Base-by-base conservation (phyloP, 2,329 filamentous ascomycete genomes). In the Eutypa lata region DNA sequence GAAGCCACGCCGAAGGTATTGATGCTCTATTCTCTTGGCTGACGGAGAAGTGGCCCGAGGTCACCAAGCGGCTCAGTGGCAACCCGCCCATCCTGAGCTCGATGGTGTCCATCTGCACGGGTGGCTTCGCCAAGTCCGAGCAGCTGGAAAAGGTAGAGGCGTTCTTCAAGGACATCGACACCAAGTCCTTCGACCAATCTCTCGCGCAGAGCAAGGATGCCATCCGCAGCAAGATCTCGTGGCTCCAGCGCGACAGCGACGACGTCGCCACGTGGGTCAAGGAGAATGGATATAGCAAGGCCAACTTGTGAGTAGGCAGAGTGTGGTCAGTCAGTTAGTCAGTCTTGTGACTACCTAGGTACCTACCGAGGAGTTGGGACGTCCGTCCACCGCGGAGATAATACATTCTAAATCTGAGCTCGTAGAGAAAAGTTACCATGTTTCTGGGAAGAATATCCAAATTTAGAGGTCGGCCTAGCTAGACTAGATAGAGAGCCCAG, bases 131-230 rank as follows among this genome's bases (percentile, higher is more conserved):
- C 19, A 87, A 81, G 55, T 76, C 84, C 57, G 84, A 88, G 62
- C 91, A 96, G 73, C 77, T 93, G 53, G 80, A 84, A 57, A 81
- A 86, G 55, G 86, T 97, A 22, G 80, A 93, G 70, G 76, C 77
- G 5, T 97, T 97, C 81, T 97, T 97, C 68, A 78, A 77, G 33
- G 76, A 81, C 58, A 91, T 90, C 77, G 90, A 89, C 68, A 95
- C 88, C 55, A 96, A 79, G 71, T 83, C 91, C 43, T 97, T 91
- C 65, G 90, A 96, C 66, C 87, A 92, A 68, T 86, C 89, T 47
- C 77, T 97, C 53, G 90, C 91, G n/a, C 93, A 97, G 77, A 93
- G 88, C 69, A 80, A 88, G 61, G 93, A 97, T 70, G 80, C 86
- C 3, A 88, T 97, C 64, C 83, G 83, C 56, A 91, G 91, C 51